phyloP scores from a whole-genome alignment of 352 stramenopile genomes.

The Pythium graminicola region DNA sequence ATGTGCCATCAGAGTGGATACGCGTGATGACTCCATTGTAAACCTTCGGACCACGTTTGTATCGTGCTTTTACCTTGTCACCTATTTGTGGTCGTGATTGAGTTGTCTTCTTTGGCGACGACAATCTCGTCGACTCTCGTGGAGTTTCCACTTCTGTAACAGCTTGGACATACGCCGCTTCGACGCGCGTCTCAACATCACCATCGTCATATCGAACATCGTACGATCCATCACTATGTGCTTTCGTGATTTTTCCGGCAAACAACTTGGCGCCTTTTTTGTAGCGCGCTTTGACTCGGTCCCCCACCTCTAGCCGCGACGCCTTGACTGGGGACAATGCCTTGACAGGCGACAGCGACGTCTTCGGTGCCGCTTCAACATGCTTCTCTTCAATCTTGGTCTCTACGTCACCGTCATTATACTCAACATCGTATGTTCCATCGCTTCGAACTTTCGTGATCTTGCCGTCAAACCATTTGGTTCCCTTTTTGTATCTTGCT shows the following conservation, averaged over 20 bases:
- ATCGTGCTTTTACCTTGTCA: constrained; percentile 36
- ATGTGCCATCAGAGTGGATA: constrained; percentile 48
- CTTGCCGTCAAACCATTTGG: constrained; percentile 43
- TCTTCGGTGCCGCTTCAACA: neutral
- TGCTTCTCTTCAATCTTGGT: neutral
- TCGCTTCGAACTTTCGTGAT: constrained; percentile 46
- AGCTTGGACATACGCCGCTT: constrained; percentile 4
- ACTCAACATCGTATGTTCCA: constrained; percentile 58
- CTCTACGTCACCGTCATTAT: constrained; percentile 53
- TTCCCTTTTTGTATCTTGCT: constrained; percentile 43
- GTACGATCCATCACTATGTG: constrained; percentile 43
- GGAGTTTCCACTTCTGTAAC: constrained; percentile 39
- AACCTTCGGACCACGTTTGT: constrained; percentile 39
- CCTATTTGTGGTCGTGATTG: constrained; percentile 4
- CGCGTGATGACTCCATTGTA: constrained; percentile 49
- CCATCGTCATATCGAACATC: constrained; percentile 74
- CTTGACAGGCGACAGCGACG: constrained; percentile 7
- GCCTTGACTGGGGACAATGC: too few relatives aligned
- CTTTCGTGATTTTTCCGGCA: constrained; percentile 38
- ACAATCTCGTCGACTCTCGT: neutral
- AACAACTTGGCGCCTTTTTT: constrained; percentile 44
- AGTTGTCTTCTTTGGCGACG: constrained; percentile 1
- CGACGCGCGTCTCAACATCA: constrained; percentile 38
- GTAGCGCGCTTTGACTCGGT: constrained; percentile 61
- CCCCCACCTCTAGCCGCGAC: too few relatives aligned